phyloP scores from a whole-genome alignment of 768 basidiomycete genomes.

The Podaxis rugospora region DNA sequence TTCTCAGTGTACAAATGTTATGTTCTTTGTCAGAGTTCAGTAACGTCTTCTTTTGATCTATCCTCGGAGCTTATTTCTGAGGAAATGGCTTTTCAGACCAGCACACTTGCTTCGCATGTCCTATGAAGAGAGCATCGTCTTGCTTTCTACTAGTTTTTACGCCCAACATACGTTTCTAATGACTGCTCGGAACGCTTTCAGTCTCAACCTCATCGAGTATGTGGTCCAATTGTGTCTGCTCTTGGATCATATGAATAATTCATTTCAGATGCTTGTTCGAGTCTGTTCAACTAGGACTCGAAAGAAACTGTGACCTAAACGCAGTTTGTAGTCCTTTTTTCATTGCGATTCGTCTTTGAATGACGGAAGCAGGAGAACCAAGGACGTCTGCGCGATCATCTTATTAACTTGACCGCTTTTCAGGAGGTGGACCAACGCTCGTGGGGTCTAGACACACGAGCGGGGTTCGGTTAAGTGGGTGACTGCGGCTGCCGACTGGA shows the following conservation, averaged over 20 bases:
- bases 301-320: neutral
- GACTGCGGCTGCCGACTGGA: neutral
- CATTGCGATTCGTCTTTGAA: neutral
- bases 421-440: neutral
- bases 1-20: neutral
- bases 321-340: neutral
- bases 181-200: neutral
- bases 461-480: neutral
- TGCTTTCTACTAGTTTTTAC: neutral
- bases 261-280: neutral
- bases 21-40: neutral
- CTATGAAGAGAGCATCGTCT: neutral
- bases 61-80: neutral
- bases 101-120: neutral
- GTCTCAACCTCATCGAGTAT: neutral
- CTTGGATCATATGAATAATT: neutral
- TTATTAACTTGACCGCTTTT: neutral
- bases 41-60: neutral
- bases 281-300: neutral
- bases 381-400: too few relatives aligned
- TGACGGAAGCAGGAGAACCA: neutral
- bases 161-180: neutral
- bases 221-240: neutral
- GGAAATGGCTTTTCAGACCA: neutral
- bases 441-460: neutral